phyloP scores from a whole-genome alignment of 306 rosid genomes.

The Citrullus colocynthis region DNA sequence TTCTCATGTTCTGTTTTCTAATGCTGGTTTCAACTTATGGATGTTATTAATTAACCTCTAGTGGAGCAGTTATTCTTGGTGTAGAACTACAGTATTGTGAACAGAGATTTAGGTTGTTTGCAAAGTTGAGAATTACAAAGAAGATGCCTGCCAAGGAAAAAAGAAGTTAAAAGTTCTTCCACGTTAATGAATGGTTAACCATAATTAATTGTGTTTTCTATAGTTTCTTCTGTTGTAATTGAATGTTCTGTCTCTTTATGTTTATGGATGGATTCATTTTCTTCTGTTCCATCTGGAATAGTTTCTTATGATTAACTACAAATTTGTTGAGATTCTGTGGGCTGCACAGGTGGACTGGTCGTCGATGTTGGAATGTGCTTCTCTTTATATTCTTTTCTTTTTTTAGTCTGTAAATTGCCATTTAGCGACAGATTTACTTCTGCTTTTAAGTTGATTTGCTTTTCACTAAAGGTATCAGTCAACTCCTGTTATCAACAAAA shows the following conservation, averaged over 20 bases:
- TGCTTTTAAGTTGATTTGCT: conserved; percentile 4
- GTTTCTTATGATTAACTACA: neutral
- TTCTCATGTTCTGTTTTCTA: neutral
- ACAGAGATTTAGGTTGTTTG: neutral
- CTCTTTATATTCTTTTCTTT: neutral
- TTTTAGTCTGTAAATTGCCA: neutral
- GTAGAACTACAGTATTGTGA: neutral
- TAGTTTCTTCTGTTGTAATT: neutral
- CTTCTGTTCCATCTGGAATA: neutral
- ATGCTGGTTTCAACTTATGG: neutral
- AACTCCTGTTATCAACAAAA: neutral
- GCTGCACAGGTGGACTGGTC: neutral
- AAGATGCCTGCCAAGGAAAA: neutral
- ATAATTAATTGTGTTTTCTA: neutral
- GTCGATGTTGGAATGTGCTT: neutral
- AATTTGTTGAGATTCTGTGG: neutral
- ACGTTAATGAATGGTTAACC: neutral
- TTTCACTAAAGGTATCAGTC: neutral
- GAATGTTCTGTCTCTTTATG: neutral
- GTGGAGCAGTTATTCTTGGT: neutral
- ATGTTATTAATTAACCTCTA: neutral
- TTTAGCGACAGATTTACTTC: neutral
- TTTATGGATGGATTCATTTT: neutral
- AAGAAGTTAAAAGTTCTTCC: neutral
- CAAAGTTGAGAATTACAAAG: neutral